Evolutionary conservation across 163 green algal genomes (phyloP), one percentile per base, ranked within the genome.

Genomic region (Smithsoniella earleae): DNA sequence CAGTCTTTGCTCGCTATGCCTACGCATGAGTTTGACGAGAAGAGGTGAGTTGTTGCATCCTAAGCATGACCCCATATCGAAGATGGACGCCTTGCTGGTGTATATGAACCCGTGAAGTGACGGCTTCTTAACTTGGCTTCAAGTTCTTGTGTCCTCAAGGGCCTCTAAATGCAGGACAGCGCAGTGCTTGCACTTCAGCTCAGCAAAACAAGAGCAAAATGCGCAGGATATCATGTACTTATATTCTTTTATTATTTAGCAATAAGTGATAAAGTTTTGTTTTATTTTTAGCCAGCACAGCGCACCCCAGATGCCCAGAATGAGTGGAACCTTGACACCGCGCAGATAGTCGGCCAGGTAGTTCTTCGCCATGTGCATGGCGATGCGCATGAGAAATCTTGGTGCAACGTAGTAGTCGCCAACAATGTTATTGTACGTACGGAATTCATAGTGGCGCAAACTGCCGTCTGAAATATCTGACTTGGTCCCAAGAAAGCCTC

Each of bases 231-330:
- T 49, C 40, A 13, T 22, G 13, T 49, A 49, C 10, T 13, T 49
- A 49, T 10, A 49, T 22, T 22, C 40, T 49, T 10, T 49, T 49
- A 13, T 22, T 49, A 49, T 10, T 10, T 13, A 49, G 40, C 13
- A 49, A 22, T 49, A 22, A 10, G 40, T 49, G 40, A 13, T 22
- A 22, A 13, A 49, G 10, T 10, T 10, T 49, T 13, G 10, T 22
- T 13, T 22, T 13, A 49, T 10, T 22, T 10, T 49, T 22, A 10
- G 10, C 40, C 40, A 69, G 58, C n/a, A 36, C 77, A 95, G 95
- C 62, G 82, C 86, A 52, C 90, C 90, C 90, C 94, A 99, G 43
- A 99, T 89, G 54, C 94, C 94, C 46, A 97, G 82, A 34, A 97
- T 95, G 33, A 97, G 84, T 0, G 92, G 92, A 20, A 96, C 82